Conservation (phyloP, 805 yeast species). For the Ogataea thermomethanolica region DNA sequence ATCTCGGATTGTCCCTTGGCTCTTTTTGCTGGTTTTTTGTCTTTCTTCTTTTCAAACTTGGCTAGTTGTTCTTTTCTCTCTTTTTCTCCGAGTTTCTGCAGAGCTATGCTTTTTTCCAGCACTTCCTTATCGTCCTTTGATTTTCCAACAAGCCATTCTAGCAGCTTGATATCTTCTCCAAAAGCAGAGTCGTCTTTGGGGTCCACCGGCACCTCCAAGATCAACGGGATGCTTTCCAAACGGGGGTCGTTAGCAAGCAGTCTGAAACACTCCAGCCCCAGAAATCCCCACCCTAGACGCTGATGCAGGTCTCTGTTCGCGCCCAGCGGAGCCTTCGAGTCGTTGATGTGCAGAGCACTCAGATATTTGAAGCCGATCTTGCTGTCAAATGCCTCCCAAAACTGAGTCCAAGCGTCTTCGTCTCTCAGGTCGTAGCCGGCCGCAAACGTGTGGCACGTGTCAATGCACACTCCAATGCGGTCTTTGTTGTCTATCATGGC, state of each 20-base stretch:
- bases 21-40: slow-evolving; percentile 43
- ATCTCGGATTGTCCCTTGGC: slow-evolving; percentile 25
- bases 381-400: slow-evolving; percentile 75
- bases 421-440: slow-evolving; percentile 89
- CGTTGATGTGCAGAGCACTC: slow-evolving; percentile 83
- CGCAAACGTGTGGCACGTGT: slow-evolving; percentile 94
- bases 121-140: slow-evolving; percentile 52
- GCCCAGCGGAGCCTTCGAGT: slow-evolving; percentile 89
- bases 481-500: slow-evolving; percentile 72
- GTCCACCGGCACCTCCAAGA: slow-evolving; percentile 80
- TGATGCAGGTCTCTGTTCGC: slow-evolving; percentile 92
- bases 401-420: slow-evolving; percentile 51
- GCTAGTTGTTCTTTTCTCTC: slow-evolving; percentile 68
- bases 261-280: slow-evolving; percentile 84
- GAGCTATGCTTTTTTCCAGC: slow-evolving; percentile 41
- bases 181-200: slow-evolving; percentile 59
- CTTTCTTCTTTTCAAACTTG: slow-evolving; percentile 59
- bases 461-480: slow-evolving; percentile 94
- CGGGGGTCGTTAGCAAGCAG: slow-evolving; percentile 65
- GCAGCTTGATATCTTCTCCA: slow-evolving; percentile 76
- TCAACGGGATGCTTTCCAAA: slow-evolving; percentile 66
- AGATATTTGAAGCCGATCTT: slow-evolving; percentile 73
- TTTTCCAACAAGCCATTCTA: slow-evolving; percentile 77
- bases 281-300: slow-evolving; percentile 80
- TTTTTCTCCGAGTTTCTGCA: slow-evolving; percentile 58